Conservation (phyloP, 495 filamentous ascomycete genomes). For the Xylaria palmicola region DNA sequence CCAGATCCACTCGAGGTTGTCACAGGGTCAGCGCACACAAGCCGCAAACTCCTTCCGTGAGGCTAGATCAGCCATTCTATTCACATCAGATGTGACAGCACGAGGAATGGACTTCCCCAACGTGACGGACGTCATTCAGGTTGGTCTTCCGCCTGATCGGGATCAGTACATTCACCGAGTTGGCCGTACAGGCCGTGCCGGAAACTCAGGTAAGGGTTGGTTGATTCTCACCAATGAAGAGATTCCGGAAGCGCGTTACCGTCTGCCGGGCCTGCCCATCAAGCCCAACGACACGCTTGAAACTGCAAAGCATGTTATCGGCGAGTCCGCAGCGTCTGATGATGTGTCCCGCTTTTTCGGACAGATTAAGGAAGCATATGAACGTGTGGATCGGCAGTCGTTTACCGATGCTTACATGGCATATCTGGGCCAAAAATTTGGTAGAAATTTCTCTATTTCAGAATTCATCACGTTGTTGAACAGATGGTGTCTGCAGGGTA, state of each 20-base stretch:
- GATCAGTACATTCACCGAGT: constrained; percentile 90
- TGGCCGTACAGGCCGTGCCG: constrained; percentile 69
- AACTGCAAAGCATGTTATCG: constrained; percentile 51
- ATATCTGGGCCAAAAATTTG: constrained; percentile 51
- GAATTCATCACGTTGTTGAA: constrained; percentile 58
- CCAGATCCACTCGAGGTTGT: constrained; percentile 78
- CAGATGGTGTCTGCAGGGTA: constrained; percentile 57
- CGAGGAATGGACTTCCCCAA: constrained; percentile 97
- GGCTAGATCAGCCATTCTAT: constrained; percentile 65
- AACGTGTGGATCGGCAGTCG: constrained; percentile 27
- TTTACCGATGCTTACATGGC: constrained; percentile 38
- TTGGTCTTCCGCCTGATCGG: constrained; percentile 66
- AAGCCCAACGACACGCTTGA: constrained; percentile 47
- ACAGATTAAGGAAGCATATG: constrained; percentile 34
- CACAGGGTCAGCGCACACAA: constrained; percentile 63
- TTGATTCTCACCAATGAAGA: constrained; percentile 66
- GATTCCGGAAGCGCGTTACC: constrained; percentile 41
- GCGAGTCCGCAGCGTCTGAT: constrained; percentile 32
- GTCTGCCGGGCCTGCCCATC: constrained; percentile 66
- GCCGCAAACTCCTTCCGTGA: constrained; percentile 70
- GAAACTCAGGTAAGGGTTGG: constrained; percentile 79
- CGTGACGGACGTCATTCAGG: constrained; percentile 86
- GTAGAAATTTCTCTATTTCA: constrained; percentile 25
- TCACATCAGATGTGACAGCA: constrained; percentile 92
- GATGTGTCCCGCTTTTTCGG: constrained; percentile 39